Evolutionary conservation across 169 alveolate species (phyloP), one percentile per base, ranked within the genome.

Genomic region (Cryptosporidium parvum): DNA sequence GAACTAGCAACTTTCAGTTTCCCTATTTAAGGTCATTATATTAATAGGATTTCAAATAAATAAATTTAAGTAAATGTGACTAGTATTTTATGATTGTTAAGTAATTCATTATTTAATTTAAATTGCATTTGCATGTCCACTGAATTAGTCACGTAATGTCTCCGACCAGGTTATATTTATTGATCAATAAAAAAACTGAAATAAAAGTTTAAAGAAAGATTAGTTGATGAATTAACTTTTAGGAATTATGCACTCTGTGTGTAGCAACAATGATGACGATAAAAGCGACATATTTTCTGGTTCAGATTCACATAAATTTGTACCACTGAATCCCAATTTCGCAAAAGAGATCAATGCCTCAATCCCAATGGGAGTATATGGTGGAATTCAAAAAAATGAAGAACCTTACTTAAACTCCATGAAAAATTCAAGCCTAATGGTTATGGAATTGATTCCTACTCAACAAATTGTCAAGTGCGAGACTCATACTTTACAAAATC

Each of bases 1-100:
- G 89, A 33, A 80, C 61, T 9, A 42, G 65, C 23, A 80, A 56
- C 44, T 61, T 59, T 59, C 31, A 61, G 29, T 80, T 61, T 31
- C 89, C 89, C 6, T 80, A 62, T 44, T 48, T 80, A 18, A 80
- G 39, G 26, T 65, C 89, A 61, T 67, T 80, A n/a, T 80, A 80
- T 80, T 65, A 73, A 44, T 56, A 9, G 7, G 5, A 9, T 71
- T n/a, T 16, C 2, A 65, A 33, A 3, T 65, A n/a, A 35, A n/a
- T 65, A 33, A 10, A 5, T 21, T 7, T 23, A n/a, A 56, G n/a
- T 65, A 67, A 67, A 67, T 33, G 9, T 14, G 33, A 1, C 14
- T 67, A 67, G 26, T 67, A 67, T 33, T 67, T 33, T 9, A 23
- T n/a, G 9, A 37, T 21, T 67, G 0, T 65, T 33, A 10, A 65